A percentile compares a stretch with the other conserved stretches of the same genome.
These are phyloP conservation scores for Thraustotheca clavata DNA, from an alignment of 352 stramenopile genomes.

Conservation along the genomic window DNA sequence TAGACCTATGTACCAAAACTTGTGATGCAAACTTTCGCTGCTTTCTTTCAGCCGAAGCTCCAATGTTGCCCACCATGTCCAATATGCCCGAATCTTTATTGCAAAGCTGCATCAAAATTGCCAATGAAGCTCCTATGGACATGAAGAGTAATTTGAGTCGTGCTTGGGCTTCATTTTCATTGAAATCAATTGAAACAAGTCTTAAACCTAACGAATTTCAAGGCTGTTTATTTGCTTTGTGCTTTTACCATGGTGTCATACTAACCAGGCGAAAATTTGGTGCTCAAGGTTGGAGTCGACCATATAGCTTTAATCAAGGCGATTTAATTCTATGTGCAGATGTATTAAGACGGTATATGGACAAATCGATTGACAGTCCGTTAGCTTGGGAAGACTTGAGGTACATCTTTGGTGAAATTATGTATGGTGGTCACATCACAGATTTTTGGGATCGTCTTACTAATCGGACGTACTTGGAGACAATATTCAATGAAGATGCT, in stretches of 20 bases:
- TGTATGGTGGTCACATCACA: conserved; percentile 84
- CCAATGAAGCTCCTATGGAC: conserved; percentile 73
- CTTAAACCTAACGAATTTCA: conserved; percentile 82
- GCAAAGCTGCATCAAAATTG: conserved; percentile 82
- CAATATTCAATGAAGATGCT: conserved; percentile 55
- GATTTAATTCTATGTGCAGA: conserved; percentile 91
- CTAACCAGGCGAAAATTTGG: conserved; percentile 86
- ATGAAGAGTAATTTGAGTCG: conserved; percentile 73
- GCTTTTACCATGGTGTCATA: conserved; percentile 92
- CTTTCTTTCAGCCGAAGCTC: conserved; percentile 89
- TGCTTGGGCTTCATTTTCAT: conserved; percentile 67
- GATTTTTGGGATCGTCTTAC: conserved; percentile 80
- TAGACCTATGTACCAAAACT: conserved; percentile 67
- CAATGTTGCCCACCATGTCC: conserved; percentile 64
- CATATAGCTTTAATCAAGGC: conserved; percentile 92
- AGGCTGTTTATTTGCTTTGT: conserved; percentile 89
- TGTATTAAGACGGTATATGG: conserved; percentile 53
- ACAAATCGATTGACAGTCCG: conserved; percentile 27
- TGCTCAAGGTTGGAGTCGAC: conserved; percentile 86
- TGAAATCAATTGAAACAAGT: conserved; percentile 68
- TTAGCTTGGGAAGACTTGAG: conserved; percentile 70
- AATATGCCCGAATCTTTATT: conserved; percentile 86
- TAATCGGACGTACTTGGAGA: conserved; percentile 62
- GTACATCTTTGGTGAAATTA: conserved; percentile 92
- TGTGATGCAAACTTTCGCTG: conserved; percentile 91